These are phyloP conservation scores for Pseudogymnoascus sp. DNA, from an alignment of 2,329 filamentous ascomycete genomes.

Conservation along the genomic window DNA sequence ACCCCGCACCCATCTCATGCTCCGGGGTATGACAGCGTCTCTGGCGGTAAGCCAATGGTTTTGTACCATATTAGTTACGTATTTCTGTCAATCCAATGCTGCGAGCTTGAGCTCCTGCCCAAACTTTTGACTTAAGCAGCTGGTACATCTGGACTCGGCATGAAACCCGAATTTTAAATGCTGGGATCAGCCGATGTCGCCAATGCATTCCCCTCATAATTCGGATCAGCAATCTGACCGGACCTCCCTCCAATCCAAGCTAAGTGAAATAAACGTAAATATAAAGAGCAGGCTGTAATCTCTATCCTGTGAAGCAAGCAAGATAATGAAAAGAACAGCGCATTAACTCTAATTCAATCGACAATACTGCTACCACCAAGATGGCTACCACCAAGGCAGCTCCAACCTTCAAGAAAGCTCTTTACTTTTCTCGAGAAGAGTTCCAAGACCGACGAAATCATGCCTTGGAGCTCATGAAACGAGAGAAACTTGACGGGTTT, in stretches of 20 bases:
- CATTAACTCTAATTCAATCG: background rate
- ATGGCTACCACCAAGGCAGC: slow-evolving; percentile 16
- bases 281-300: background rate
- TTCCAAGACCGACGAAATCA: slow-evolving; percentile 20
- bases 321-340: background rate
- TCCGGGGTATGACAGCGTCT: background rate
- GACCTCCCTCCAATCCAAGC: background rate
- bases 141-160: background rate
- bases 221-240: background rate
- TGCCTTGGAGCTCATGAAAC: slow-evolving; percentile 23
- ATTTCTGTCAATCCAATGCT: background rate
- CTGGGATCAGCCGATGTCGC: background rate
- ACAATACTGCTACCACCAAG: background rate
- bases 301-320: background rate
- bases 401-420: slow-evolving; percentile 25
- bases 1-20: background rate
- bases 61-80: background rate
- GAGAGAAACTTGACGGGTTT: slow-evolving; percentile 29
- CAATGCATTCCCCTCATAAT: background rate
- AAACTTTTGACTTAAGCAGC: background rate
- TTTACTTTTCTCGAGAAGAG: slow-evolving; percentile 24
- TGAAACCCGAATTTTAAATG: background rate
- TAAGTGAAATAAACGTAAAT: background rate
- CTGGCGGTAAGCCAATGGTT: background rate
- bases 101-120: background rate